Evolutionary conservation across 768 basidiomycete genomes (phyloP), one percentile per base, ranked within the genome.

Genomic region (Termitomyces sp.): DNA sequence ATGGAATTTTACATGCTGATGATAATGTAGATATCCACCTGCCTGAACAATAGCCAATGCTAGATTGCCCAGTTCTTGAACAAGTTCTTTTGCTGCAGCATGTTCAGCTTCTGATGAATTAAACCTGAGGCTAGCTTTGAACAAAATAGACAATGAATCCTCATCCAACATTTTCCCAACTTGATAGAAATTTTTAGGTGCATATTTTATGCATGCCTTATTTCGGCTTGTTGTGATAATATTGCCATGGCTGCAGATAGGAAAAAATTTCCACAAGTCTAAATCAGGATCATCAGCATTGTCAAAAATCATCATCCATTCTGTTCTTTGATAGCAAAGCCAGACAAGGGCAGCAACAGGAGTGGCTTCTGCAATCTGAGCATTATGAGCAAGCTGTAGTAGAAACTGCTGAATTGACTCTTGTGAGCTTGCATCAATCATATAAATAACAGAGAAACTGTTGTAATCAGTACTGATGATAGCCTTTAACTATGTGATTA

Each of bases 221-320:
- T 57, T 57, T 25, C 50, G 11, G 1, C 49, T 58, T 31, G 61
- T 62, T 38, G 54, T 54, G 1, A 62, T 20, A 20, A 62, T 59
- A 49, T 58, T 62, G 1, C 57, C 61, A 55, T 62, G 51, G 5
- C 6, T 29, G n/a, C 57, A 47, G 1, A 5, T 1, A n/a, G 61
- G 57, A 17, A 62, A 47, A 12, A 29, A 54, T 14, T 49, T 2
- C 11, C 6, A n/a, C 0, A 62, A 25, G 20, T 58, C 37, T 1
- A 25, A 4, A 25, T 3, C 20, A 43, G 11, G 11, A 1, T 40
- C 25, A 25, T 25, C 25, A 25, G 25, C 25, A 25, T 25, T 25
- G 25, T 25, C 25, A 25, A 25, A 25, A 11, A 40, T 40, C 12
- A 12, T 37, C 56, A 61, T 20, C 60, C 56, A 57, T 34, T 52